phyloP scores from a whole-genome alignment of 2,329 filamentous ascomycete species.

The Trichophyton equinum region DNA sequence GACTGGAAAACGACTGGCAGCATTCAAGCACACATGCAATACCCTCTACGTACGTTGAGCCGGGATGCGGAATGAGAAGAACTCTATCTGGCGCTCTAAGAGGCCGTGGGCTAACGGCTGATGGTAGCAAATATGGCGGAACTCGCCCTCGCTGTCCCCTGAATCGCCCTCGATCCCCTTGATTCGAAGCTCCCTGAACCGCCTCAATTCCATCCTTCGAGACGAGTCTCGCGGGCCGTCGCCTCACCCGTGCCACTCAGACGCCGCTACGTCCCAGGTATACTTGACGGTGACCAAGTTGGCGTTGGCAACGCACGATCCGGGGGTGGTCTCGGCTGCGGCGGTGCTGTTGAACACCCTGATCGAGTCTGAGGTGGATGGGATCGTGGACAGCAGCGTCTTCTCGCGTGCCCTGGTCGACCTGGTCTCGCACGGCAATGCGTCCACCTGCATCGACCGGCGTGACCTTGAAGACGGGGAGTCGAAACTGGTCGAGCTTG shows the following conservation, averaged over 20 bases:
- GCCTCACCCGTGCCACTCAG: conserved; percentile 83
- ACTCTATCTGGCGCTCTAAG: not conserved
- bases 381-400: conserved; percentile 71
- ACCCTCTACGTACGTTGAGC: conserved; percentile 38
- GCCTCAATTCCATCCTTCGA: conserved; percentile 56
- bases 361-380: conserved; percentile 92
- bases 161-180: conserved; percentile 41
- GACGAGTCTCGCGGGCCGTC: conserved; percentile 81
- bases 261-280: conserved; percentile 73
- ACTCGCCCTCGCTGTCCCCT: conserved; percentile 38
- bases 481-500: conserved; percentile 75
- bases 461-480: conserved; percentile 59
- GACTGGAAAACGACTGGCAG: conserved; percentile 47
- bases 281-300: conserved; percentile 85
- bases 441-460: conserved; percentile 19
- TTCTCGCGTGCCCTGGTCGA: conserved; percentile 84
- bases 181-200: conserved; percentile 42
- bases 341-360: conserved; percentile 80
- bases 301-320: conserved; percentile 69
- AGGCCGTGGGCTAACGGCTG: not conserved
- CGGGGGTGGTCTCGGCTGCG: conserved; percentile 72
- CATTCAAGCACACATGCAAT: conserved; percentile 51
- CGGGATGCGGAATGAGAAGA: not conserved
- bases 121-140: conserved; percentile 48
- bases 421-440: conserved; percentile 59